Evolutionary conservation across 1,139 yeast species (phyloP).

Genomic region (Wickerhamomyces sp.): DNA sequence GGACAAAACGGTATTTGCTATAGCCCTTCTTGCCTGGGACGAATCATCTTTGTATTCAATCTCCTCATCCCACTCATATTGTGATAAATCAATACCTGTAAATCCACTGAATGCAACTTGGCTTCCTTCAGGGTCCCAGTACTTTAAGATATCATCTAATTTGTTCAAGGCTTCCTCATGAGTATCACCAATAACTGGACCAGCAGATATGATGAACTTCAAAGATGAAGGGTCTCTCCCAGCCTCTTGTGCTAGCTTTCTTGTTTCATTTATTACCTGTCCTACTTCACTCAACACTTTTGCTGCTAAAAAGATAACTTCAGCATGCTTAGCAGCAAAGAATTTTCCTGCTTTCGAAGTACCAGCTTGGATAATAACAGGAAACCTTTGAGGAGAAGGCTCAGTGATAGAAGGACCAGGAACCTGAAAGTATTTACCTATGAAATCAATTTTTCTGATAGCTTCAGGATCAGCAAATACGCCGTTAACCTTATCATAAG

Average conservation of each 20-base stretch:
- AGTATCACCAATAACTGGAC: constrained; percentile 33
- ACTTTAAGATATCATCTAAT: constrained; percentile 28
- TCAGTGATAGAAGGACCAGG: constrained; percentile 43
- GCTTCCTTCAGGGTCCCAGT: constrained; percentile 27
- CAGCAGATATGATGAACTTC: constrained; percentile 31
- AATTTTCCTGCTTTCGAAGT: constrained; percentile 41
- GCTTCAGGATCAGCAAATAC: constrained; percentile 37
- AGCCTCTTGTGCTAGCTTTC: constrained; percentile 28
- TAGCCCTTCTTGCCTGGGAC: constrained; percentile 25
- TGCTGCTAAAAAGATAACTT: constrained; percentile 35
- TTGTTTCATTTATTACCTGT: constrained; percentile 30
- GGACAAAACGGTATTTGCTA: constrained; percentile 3
- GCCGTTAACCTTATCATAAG: constrained; percentile 30
- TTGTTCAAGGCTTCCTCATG: constrained; percentile 33
- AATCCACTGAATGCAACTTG: constrained; percentile 37
- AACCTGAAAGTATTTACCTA: constrained; percentile 37
- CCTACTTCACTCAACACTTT: constrained; percentile 23
- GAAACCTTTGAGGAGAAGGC: constrained; percentile 42
- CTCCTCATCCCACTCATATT: constrained; percentile 8
- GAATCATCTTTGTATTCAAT: neutral
- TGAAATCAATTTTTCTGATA: constrained; percentile 37
- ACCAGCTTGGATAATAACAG: constrained; percentile 45
- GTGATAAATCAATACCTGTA: constrained; percentile 30
- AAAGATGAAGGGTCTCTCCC: constrained; percentile 32
- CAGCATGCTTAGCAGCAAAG: constrained; percentile 44